Evolutionary conservation across 1,284 basidiomycete genomes (phyloP).

Genomic region (Cryptococcus sp.): DNA sequence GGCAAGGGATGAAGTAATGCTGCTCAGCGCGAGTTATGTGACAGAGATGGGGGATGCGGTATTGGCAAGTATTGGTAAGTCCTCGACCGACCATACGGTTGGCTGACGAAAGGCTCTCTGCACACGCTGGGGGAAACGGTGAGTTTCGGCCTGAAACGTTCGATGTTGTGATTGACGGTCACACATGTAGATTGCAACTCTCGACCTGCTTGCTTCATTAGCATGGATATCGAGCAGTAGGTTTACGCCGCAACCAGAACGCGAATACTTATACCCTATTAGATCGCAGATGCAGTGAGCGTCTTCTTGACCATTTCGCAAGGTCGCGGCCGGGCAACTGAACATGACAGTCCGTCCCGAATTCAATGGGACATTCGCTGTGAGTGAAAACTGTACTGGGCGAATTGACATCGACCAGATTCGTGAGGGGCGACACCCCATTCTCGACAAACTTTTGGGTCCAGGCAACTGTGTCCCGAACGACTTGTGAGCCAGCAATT

Average conservation of each 20-base stretch:
- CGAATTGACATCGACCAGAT: slow-evolving; percentile 52
- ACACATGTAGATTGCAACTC: slow-evolving; percentile 64
- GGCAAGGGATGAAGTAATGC: no score
- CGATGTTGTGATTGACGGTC: no score
- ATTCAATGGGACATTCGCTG: slow-evolving; percentile 77
- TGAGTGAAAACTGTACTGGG: slow-evolving; percentile 12
- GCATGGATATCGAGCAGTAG: slow-evolving; percentile 50
- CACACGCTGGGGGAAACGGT: no score
- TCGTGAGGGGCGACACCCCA: slow-evolving; percentile 79
- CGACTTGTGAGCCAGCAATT: slow-evolving; percentile 66
- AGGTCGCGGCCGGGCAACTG: not conserved
- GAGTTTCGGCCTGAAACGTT: no score
- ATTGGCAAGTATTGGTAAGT: no score
- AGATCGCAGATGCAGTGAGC: slow-evolving; percentile 65
- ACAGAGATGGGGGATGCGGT: not conserved
- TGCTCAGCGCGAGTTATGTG: not conserved
- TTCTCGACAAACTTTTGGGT: slow-evolving; percentile 72
- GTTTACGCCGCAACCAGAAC: not conserved
- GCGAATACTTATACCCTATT: not conserved
- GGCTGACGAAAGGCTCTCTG: no score
- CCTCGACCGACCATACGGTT: no score
- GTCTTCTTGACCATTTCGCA: no score
- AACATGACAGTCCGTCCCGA: slow-evolving; percentile 72
- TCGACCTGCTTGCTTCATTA: slow-evolving; percentile 70
- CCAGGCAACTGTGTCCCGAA: slow-evolving; percentile 75